Percentiles rank a stretch among this genome's conserved stretches.
Evolutionary conservation across 805 yeast species (phyloP).

Genomic region (Saccharomycopsis lassenensis): DNA sequence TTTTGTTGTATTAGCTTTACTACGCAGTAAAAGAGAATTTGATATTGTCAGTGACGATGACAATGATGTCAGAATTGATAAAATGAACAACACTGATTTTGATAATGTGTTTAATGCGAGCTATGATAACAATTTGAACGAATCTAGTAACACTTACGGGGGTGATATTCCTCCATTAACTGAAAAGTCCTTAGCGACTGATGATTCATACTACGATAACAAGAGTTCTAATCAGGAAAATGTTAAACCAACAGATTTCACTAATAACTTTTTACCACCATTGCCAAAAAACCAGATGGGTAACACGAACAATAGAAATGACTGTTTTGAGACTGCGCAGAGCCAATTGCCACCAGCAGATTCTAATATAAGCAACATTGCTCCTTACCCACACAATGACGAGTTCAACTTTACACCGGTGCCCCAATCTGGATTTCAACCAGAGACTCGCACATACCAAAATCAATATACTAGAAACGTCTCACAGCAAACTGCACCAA

Average conservation of each 20-base stretch:
- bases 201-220: constrained; percentile 8
- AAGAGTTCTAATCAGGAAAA: constrained; percentile 12
- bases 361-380: neutral
- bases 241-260: constrained; percentile 14
- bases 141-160: neutral
- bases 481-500: neutral
- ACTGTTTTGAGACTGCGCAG: constrained; percentile 5
- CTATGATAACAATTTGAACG: neutral
- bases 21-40: constrained; percentile 15
- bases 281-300: constrained; percentile 1
- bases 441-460: too few species aligned
- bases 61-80: constrained; percentile 4
- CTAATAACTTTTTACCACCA: constrained; percentile 15
- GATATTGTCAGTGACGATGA: constrained; percentile 16
- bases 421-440: constrained; percentile 5
- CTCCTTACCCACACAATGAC: constrained; percentile 12
- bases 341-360: neutral
- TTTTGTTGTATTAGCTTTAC: constrained; percentile 28
- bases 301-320: constrained; percentile 4
- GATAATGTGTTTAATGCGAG: too few species aligned
- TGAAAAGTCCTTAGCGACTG: too few species aligned
- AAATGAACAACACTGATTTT: constrained; percentile 17
- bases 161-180: too few species aligned
- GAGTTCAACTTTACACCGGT: constrained; percentile 17
- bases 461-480: neutral